Evolutionary conservation across 371 early-diverging fungal species (phyloP), one percentile per base, ranked within the genome.

Genomic region (Mucor saturninus): DNA sequence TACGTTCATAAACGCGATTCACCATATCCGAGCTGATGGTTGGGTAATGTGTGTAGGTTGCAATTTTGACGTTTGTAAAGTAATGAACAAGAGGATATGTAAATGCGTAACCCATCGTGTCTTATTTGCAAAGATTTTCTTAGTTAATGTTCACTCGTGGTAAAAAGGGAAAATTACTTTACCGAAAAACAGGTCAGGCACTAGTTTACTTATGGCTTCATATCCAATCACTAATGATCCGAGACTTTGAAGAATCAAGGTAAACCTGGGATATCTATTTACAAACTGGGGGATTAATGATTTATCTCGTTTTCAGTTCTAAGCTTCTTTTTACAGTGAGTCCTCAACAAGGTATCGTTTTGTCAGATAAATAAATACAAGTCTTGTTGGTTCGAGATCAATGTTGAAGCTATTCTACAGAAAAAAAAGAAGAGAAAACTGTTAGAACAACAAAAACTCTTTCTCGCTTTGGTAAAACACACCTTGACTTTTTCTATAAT

Each of bases 21-120:
- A 95, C 80, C 98, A 98, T 98, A 66, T 98, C 99, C n/a, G 95
- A 87, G 66, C 95, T 91, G 57, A 98, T 94, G 3, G 92, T 89
- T 2, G 99, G 99, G 62, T 98, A 98, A 72, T 98, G 99, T 11
- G 93, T 92, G 68, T 98, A 98, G 1, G 96, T 86, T 2, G 89
- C 88, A 10, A 97, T 87, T 46, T 75, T 84, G 65, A 79, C 75
- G 0, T 83, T 75, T 14, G 84, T 80, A n/a, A 94, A 59, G 35
- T 80, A 62, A 64, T 83, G 83, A 0, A 91, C 91, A 2, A 95
- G 40, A 4, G 97, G 98, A 68, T 93, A 96, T 1, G 92, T 91
- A 63, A 98, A 97, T 9, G 96, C 96, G 68, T 91, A 95, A 28
- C 99, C 99, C 80, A 96, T 89, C 0, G 98, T 94, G 65, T 98